Percentiles rank a stretch among this genome's conserved stretches.
Evolutionary conservation across 2,329 filamentous ascomycete species (phyloP).

Genomic region (Epichloe sibirici): DNA sequence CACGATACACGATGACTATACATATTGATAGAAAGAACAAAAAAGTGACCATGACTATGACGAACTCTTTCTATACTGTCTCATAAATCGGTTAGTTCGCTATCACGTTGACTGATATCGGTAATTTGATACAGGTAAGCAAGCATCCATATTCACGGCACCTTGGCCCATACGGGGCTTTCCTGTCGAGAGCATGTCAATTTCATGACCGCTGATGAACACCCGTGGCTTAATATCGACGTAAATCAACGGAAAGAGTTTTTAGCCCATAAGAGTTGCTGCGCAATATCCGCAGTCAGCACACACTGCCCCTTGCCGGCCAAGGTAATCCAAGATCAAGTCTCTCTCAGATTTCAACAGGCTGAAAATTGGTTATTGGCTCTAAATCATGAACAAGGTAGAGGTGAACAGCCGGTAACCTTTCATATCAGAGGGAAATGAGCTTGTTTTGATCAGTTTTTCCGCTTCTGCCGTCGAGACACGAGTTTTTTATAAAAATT

Average conservation of each 20-base stretch:
- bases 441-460: constrained; percentile 8
- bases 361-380: too few species aligned
- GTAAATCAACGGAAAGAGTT: background rate
- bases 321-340: too few species aligned
- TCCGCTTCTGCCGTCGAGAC: constrained; percentile 22
- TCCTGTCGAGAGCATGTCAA: background rate
- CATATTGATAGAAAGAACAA: too few species aligned
- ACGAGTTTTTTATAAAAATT: constrained; percentile 74
- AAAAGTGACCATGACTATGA: too few species aligned
- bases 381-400: background rate
- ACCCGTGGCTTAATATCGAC: background rate
- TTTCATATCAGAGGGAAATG: background rate
- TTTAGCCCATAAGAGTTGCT: background rate
- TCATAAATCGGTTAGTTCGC: background rate
- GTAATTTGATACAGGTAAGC: background rate
- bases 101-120: background rate
- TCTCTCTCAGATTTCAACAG: too few species aligned
- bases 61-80: background rate
- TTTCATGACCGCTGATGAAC: background rate
- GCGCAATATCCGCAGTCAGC: background rate
- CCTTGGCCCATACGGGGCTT: background rate
- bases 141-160: background rate
- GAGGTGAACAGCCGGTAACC: background rate
- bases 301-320: too few species aligned
- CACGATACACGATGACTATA: too few species aligned